Conservation (phyloP, 208 protist species). For the Acanthamoeba sp. region DNA sequence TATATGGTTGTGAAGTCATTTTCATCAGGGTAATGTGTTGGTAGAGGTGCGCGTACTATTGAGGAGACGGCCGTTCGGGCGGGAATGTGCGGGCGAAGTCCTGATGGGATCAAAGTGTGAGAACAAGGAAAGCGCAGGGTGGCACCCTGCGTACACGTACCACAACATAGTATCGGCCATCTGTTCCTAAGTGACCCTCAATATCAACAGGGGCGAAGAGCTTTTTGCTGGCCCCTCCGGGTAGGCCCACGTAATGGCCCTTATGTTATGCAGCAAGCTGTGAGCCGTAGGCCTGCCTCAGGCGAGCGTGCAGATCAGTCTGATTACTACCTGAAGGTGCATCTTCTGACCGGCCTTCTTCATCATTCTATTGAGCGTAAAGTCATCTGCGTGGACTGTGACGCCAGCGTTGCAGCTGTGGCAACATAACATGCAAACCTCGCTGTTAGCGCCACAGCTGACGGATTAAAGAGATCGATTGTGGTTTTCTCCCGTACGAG, state of each 20-base stretch:
- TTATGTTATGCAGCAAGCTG: not conserved
- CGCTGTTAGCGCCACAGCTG: too few relatives aligned
- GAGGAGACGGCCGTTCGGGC: slow-evolving; percentile 31
- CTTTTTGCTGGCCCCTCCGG: not conserved
- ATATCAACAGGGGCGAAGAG: slow-evolving; percentile 62
- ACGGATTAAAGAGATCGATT: not conserved
- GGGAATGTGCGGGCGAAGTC: too few relatives aligned
- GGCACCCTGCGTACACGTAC: not conserved
- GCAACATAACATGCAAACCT: not conserved
- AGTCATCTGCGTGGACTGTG: not conserved
- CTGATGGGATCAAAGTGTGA: not conserved
- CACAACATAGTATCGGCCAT: slow-evolving; percentile 68
- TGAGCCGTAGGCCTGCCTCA: too few relatives aligned
- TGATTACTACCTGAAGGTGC: not conserved
- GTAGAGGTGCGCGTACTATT: not conserved
- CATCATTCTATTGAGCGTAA: slow-evolving; percentile 45
- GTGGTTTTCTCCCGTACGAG: not conserved
- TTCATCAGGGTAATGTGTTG: too few relatives aligned
- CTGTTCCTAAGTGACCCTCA: slow-evolving; percentile 36
- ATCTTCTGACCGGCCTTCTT: slow-evolving; percentile 35
- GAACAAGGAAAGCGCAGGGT: not conserved
- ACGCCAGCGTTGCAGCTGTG: not conserved
- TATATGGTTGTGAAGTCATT: not conserved
- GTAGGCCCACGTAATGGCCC: slow-evolving; percentile 32
- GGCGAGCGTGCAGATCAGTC: too few relatives aligned